Evolutionary conservation across 129 eudicot species (phyloP), one percentile per base, ranked within the genome.

Genomic region (Escallonia rubra): DNA sequence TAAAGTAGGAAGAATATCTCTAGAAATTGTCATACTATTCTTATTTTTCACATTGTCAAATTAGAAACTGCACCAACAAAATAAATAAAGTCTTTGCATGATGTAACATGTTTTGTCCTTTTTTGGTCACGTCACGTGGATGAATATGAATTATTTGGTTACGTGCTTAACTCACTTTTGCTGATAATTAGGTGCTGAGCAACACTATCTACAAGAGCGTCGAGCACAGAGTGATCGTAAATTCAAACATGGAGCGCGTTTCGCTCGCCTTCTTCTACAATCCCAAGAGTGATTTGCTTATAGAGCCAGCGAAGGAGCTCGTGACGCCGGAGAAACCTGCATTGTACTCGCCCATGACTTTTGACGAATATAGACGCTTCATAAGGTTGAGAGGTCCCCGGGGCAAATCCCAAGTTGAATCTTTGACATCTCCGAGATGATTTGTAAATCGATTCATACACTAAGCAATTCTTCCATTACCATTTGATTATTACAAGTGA

Each of bases 141-240:
- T 23, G 34, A 0, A 23, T 23, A 23, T 23, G 34, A 23, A 0
- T 0, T 23, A 23, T 23, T 23, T 1, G 34, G 34, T 23, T 23
- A 1, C 34, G 34, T 23, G 34, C 34, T 3, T 50, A 50, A 50
- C 38, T 44, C 41, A 2, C 2, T 16, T 73, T 14, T 15, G 15
- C 4, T 54, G 38, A 54, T 14, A 4, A 7, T 23, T 42, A 91
- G 98, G 95, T 91, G 41, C 9, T 91, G 60, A 91, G 95, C 80
- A 91, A 91, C 66, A 89, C 90, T 2, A 81, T 57, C n/a, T 91
- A 88, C 73, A 85, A 81, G 63, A 91, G 98, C 38, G 95, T 91
- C 10, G 98, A 91, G 79, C 98, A 91, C 39, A 67, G 98, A 78
- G 98, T 86, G 64, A 83, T 91, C 0, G 96, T 91, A 5, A 91